phyloP scores from a whole-genome alignment of 163 green algal species.

The Chloromonas sp. region DNA sequence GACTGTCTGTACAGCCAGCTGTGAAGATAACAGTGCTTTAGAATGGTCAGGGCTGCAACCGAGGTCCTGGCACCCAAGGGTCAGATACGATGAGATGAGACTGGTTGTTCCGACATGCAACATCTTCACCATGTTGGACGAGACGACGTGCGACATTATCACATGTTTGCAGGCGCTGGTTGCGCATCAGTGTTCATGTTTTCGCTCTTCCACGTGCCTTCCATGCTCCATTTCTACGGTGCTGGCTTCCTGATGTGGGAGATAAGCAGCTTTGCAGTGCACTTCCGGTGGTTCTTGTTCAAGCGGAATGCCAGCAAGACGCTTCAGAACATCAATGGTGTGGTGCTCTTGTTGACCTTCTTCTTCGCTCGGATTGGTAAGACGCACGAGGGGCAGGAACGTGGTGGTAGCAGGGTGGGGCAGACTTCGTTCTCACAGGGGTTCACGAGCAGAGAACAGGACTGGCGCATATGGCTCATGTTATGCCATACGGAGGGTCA shows the following conservation, averaged over 20 bases:
- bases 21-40: no score
- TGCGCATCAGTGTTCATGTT: neutral
- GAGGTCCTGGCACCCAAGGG: no score
- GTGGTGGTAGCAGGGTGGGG: no score
- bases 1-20: no score
- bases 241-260: conserved; percentile 13
- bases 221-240: conserved; percentile 2
- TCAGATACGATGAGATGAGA: no score
- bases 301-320: neutral
- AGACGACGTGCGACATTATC: neutral
- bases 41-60: no score
- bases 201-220: neutral
- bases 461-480: no score
- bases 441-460: no score
- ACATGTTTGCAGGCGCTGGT: neutral
- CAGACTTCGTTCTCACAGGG: no score
- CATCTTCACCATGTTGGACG: neutral
- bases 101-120: no score
- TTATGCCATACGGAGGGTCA: no score
- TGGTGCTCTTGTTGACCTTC: conserved; percentile 1
- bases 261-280: conserved; percentile 3
- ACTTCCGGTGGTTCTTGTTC: conserved; percentile 6
- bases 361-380: neutral
- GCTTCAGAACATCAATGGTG: neutral
- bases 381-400: no score